These are phyloP conservation scores for Haberlea rhodopensis DNA, from an alignment of 257 asterid genomes.

Conservation along the genomic window DNA sequence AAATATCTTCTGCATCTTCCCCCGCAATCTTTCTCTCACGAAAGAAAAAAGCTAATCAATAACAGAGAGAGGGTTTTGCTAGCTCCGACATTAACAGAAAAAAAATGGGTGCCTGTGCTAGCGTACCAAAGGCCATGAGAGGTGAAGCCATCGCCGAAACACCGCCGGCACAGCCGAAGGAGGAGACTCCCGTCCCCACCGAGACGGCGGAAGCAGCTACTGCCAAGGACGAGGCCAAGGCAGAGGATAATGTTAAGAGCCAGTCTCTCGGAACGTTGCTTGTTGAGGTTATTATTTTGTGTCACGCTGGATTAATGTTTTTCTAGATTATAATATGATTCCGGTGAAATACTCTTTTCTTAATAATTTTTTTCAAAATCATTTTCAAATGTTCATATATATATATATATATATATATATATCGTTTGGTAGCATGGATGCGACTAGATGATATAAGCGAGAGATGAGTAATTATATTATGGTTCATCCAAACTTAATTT, in stretches of 20 bases:
- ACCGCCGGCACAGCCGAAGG: slow-evolving; percentile 41
- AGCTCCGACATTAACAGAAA: too few species aligned
- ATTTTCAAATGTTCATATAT: too few species aligned
- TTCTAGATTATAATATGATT: background rate
- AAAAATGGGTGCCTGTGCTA: slow-evolving; percentile 31
- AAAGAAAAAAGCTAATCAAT: too few species aligned
- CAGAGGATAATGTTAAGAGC: background rate
- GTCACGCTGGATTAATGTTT: too few species aligned
- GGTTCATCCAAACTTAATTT: too few species aligned
- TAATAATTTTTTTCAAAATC: background rate
- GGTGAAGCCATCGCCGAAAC: slow-evolving; percentile 33
- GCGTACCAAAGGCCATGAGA: slow-evolving; percentile 34
- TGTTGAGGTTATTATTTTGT: slow-evolving; percentile 14
- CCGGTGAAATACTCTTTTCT: background rate
- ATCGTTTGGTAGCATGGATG: too few species aligned
- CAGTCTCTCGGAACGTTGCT: slow-evolving; percentile 10
- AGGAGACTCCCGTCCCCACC: slow-evolving; percentile 24
- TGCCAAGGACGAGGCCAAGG: slow-evolving; percentile 1
- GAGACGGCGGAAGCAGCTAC: background rate
- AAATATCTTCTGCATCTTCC: too few species aligned
- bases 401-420: too few species aligned
- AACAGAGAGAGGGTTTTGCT: too few species aligned
- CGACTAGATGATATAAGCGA: too few species aligned
- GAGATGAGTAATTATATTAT: too few species aligned
- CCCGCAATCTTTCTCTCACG: too few species aligned